These are phyloP conservation scores for Calonectria pteridis DNA, from an alignment of 2,329 filamentous ascomycete species.

Conservation along the genomic window DNA sequence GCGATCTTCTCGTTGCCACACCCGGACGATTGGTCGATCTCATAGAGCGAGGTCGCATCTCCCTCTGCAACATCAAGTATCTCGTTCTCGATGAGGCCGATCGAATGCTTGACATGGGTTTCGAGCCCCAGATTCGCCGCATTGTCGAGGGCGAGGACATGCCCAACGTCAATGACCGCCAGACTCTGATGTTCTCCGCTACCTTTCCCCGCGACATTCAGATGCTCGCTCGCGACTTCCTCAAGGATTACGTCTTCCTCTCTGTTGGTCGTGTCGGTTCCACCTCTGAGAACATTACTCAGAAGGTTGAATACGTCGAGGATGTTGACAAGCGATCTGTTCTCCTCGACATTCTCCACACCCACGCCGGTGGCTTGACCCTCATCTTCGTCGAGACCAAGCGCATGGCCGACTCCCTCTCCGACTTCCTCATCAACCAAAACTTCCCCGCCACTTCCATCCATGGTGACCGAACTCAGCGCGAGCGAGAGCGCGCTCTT, in stretches of 20 bases:
- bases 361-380: constrained; percentile 88
- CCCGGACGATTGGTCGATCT: constrained; percentile 97
- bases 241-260: constrained; percentile 99
- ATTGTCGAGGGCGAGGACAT: constrained; percentile 99
- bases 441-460: constrained; percentile 98
- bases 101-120: constrained; percentile 99
- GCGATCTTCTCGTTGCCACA: constrained; percentile 96
- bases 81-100: constrained; percentile 98
- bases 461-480: constrained; percentile 97
- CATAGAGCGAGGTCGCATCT: constrained; percentile 98
- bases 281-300: constrained; percentile 99
- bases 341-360: constrained; percentile 96
- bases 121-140: constrained; percentile 98
- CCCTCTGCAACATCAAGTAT: constrained; percentile 98
- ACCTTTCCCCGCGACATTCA: constrained; percentile 99
- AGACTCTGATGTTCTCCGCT: constrained; percentile 99
- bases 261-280: constrained; percentile 98
- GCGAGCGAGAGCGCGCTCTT: constrained; percentile 96
- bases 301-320: constrained; percentile 98
- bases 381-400: constrained; percentile 99
- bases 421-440: constrained; percentile 98
- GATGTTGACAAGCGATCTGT: constrained; percentile 98
- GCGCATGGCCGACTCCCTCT: constrained; percentile 98
- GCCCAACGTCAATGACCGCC: constrained; percentile 84
- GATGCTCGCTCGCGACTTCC: constrained; percentile 98